Conservation (phyloP, 345 rosid species). For the Corchorus capsularis region DNA sequence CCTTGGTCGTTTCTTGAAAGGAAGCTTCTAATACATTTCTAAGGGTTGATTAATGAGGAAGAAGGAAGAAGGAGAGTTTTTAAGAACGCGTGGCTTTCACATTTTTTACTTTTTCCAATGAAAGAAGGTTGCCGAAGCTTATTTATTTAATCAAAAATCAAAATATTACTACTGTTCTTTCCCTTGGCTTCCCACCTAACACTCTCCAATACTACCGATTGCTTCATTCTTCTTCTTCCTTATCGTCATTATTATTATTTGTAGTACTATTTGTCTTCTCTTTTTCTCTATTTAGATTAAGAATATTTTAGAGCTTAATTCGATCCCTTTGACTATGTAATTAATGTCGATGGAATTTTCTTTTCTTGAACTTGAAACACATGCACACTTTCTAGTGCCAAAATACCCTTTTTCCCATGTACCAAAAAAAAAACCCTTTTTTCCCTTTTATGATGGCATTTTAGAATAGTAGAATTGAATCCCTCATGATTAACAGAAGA, state of each 20-base stretch:
- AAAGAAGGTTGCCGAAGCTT: background rate
- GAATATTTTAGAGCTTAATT: background rate
- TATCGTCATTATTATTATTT: background rate
- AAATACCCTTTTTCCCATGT: too few species aligned
- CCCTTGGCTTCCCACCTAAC: background rate
- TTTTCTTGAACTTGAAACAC: too few species aligned
- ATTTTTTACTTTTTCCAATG: background rate
- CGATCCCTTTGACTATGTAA: too few species aligned
- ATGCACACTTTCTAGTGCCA: too few species aligned
- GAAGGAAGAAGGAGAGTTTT: background rate
- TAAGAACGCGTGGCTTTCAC: conserved; percentile 13
- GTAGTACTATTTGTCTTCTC: background rate
- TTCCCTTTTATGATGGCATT: too few species aligned
- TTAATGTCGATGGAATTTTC: too few species aligned
- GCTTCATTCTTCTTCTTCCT: background rate
- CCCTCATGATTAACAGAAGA: too few species aligned
- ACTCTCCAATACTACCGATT: background rate
- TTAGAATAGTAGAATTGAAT: too few species aligned
- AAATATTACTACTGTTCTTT: background rate
- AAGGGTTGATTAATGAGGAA: background rate
- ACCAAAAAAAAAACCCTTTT: too few species aligned
- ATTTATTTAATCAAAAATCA: background rate
- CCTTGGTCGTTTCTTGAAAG: conserved; percentile 24
- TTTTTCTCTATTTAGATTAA: background rate
- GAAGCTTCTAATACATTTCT: conserved; percentile 37